A percentile compares a stretch with the other conserved stretches of the same genome.
Evolutionary conservation across 208 protist genomes (phyloP).

Genomic region (Leishmania tropica): DNA sequence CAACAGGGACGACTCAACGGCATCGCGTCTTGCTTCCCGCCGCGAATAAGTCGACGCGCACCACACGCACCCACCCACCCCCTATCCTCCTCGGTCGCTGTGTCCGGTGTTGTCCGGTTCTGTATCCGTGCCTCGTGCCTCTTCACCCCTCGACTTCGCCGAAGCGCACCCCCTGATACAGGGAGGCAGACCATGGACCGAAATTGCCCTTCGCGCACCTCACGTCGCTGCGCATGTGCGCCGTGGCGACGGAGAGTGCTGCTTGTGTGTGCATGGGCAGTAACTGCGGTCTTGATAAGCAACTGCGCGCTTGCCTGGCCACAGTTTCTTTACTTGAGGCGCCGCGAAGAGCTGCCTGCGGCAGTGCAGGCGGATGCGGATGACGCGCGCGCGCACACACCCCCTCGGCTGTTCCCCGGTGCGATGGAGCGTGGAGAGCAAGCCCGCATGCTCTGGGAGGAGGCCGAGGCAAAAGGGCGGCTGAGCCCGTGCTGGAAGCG

Average conservation of each 20-base stretch:
- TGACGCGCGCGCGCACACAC: not conserved
- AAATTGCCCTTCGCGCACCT: not conserved
- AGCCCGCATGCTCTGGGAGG: slow-evolving; percentile 43
- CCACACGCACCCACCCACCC: not conserved
- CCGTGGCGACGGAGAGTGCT: not conserved
- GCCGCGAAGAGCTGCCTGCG: not conserved
- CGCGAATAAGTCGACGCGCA: not conserved
- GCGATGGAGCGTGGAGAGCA: slow-evolving; percentile 13
- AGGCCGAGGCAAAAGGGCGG: slow-evolving; percentile 53
- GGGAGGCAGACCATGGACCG: not conserved
- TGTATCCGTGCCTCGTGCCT: not conserved
- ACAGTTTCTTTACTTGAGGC: not conserved
- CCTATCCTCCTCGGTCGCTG: not conserved
- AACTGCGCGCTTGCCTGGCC: slow-evolving; percentile 17
- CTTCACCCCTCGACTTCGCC: not conserved
- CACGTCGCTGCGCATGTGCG: slow-evolving; percentile 4
- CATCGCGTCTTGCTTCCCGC: not conserved
- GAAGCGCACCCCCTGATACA: not conserved
- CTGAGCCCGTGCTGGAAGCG: slow-evolving; percentile 76
- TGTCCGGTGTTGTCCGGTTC: not conserved
- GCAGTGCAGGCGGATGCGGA: not conserved
- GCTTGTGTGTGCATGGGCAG: slow-evolving; percentile 3
- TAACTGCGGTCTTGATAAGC: not conserved
- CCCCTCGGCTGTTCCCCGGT: slow-evolving; percentile 3
- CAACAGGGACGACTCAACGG: not conserved